A percentile compares a stretch with the other conserved stretches of the same genome.
These are phyloP conservation scores for Wickerhamia fluorescens DNA, from an alignment of 805 yeast genomes.

Conservation along the genomic window DNA sequence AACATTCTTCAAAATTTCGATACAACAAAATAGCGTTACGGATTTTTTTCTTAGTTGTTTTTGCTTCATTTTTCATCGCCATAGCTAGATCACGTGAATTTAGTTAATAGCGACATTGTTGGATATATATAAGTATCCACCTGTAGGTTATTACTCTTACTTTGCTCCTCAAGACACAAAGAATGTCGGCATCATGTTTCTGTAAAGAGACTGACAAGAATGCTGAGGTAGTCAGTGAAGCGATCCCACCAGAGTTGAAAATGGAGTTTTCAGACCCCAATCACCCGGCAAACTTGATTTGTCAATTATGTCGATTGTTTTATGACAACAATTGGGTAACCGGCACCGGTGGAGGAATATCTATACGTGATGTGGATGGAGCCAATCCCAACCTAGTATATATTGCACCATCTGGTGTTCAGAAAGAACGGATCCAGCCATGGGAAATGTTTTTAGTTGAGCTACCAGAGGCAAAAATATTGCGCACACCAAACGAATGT, in stretches of 20 bases:
- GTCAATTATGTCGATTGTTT: conserved; percentile 71
- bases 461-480: conserved; percentile 41
- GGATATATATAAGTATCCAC: no score
- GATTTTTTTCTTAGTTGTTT: conserved; percentile 1
- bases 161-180: no score
- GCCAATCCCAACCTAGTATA: conserved; percentile 44
- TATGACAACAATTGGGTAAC: conserved; percentile 86
- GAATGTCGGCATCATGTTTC: conserved; percentile 1
- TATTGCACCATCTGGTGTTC: conserved; percentile 94
- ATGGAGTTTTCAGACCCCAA: conserved; percentile 40
- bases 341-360: conserved; percentile 95
- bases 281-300: conserved; percentile 81
- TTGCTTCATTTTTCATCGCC: conserved; percentile 1
- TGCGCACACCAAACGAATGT: conserved; percentile 50
- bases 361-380: conserved; percentile 50
- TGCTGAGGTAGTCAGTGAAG: no score
- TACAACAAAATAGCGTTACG: no score
- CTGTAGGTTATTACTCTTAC: no score
- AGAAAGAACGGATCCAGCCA: conserved; percentile 81
- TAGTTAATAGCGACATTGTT: no score
- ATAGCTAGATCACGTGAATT: conserved; percentile 1
- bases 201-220: no score
- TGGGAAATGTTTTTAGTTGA: conserved; percentile 75
- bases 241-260: no score
- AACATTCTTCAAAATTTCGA: no score